A percentile compares a stretch with the other conserved stretches of the same genome.
Conservation (phyloP, 305 asterid genomes). For the Stenogyne calaminthoides region DNA sequence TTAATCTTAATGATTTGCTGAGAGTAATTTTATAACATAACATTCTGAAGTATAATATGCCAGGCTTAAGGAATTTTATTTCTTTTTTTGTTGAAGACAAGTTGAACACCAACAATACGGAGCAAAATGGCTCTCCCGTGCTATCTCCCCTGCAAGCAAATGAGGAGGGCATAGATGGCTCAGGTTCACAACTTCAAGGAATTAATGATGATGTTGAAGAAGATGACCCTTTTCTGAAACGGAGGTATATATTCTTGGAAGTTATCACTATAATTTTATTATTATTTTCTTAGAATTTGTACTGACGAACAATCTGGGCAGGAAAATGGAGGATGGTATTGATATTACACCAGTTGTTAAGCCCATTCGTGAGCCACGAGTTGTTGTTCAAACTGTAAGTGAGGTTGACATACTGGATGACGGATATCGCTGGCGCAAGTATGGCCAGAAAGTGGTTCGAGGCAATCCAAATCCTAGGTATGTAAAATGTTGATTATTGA, state of each 20-base stretch:
- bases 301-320: slow-evolving; percentile 37
- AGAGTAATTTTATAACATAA: not conserved
- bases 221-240: slow-evolving; percentile 71
- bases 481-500: slow-evolving; percentile 20
- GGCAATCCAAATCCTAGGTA: slow-evolving; percentile 99
- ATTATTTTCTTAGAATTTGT: slow-evolving; percentile 19
- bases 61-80: slow-evolving; percentile 19
- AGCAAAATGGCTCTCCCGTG: slow-evolving; percentile 59
- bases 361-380: slow-evolving; percentile 95
- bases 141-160: slow-evolving; percentile 69
- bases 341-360: slow-evolving; percentile 76
- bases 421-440: slow-evolving; percentile 98
- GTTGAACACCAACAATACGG: slow-evolving; percentile 44
- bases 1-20: not conserved
- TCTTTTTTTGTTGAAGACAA: slow-evolving; percentile 54
- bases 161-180: slow-evolving; percentile 65
- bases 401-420: slow-evolving; percentile 98
- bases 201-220: slow-evolving; percentile 68
- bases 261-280: not conserved
- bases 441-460: slow-evolving; percentile 97
- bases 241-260: slow-evolving; percentile 55
- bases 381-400: slow-evolving; percentile 94
- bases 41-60: slow-evolving; percentile 21
- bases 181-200: slow-evolving; percentile 54
- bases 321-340: slow-evolving; percentile 76